Evolutionary conservation across 1,284 basidiomycete species (phyloP), one percentile per base, ranked within the genome.

Genomic region (Gomphus sp.): DNA sequence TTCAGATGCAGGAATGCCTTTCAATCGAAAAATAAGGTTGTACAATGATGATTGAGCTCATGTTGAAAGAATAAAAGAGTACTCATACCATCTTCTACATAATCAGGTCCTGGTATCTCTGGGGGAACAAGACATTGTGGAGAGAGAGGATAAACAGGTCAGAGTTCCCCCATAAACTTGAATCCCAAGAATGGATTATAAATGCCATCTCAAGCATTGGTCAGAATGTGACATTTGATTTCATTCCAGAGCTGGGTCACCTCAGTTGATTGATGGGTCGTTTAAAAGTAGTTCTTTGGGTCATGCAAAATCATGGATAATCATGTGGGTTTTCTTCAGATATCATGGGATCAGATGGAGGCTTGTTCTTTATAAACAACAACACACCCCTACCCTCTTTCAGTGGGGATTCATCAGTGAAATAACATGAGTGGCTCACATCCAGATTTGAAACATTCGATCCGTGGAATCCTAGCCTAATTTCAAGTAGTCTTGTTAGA

Each of bases 401-500:
- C 55, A 44, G 52, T 52, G 50, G 56, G 45, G 25, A 57, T 54
- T 43, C 2, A 43, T 4, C 52, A 52, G 44, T 56, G 36, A 59
- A 48, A n/a, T 28, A 51, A 60, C 34, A 36, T 10, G 34, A 16
- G 7, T 22, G 25, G 76, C 87, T 75, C 70, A 91, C 90, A 92
- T 69, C 80, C 84, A 52, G 82, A 76, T 70, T 91, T 93, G 79
- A 93, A 92, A 73, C 90, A 93, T 60, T 88, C 86, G 89, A 91
- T 14, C 89, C 89, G 60, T 79, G 78, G 65, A 92, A 87, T 54
- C 87, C 88, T 44, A 91, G 76, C 70, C 89, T 91, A 62, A 43
- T 14, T 25, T 58, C 55, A 55, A 37, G 37, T 22, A 57, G 63
- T 18, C 37, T 61, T 60, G 56, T 56, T 58, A 56, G 51, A 49